Base-by-base conservation (phyloP, 192 early-diverging fungal genomes). In the Geranomyces michiganensis region DNA sequence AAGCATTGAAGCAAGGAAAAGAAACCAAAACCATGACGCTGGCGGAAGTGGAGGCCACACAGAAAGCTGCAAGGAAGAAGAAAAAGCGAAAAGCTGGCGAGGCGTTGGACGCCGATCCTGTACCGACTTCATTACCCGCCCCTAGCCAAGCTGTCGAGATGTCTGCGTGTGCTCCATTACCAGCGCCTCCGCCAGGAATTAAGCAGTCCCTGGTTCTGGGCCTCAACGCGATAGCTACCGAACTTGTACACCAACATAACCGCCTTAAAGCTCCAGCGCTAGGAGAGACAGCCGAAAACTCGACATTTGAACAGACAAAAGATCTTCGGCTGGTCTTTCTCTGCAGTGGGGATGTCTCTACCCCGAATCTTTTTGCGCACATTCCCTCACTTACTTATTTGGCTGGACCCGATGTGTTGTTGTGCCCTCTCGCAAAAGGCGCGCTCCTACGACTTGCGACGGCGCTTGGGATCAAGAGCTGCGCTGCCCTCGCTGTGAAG, bases 391-490 rank as follows among this genome's bases (percentile, higher is more conserved):
- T 79, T 41, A 43, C 64, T 0, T 68, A 67, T 43, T 68, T 79
- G 21, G 62, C 73, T 15, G 63, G 65, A 0, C 13, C 13, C 21
- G 15, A 44, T 26, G 41, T 71, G 3, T 30, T 65, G 26, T 44
- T 79, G 30, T 56, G 64, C 36, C 62, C 72, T n/a, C 47, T 79
- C n/a, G 69, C 68, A 33, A 62, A 63, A 67, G 78, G 78, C 13
- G 63, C 73, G 15, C 66, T 72, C 63, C 26, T 17, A 0, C 13
- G 22, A 31, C n/a, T 79, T 1, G 62, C 73, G 14, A 5, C 58
- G 12, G 68, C 73, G 1, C 36, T 79, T 21, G 73, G 70, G 14
- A 43, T 75, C 5, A 75, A 76, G 47, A 36, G 70, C 24, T 45
- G 72, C 32, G 65, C 59, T 13, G 68, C 68, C 21, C 30, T 79